Percentiles rank a stretch among this genome's conserved stretches.
These are phyloP conservation scores for Emydomyces testavorans DNA, from an alignment of 2,329 filamentous ascomycete species.

Conservation along the genomic window DNA sequence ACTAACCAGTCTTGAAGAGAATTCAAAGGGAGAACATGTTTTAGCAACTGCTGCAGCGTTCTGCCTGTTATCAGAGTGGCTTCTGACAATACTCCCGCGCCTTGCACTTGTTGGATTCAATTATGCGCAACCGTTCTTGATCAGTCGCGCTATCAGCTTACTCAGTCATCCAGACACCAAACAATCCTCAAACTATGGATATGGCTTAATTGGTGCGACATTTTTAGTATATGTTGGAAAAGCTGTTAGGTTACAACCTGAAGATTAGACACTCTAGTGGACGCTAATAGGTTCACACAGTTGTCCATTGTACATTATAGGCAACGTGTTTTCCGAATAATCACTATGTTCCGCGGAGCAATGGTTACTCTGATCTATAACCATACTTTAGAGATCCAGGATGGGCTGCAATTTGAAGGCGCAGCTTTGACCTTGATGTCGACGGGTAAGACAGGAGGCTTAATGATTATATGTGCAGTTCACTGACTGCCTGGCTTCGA, in stretches of 20 bases:
- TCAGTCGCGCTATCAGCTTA: slow-evolving; percentile 18
- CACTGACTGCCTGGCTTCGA: neutral
- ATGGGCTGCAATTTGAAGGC: no score
- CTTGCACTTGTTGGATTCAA: slow-evolving; percentile 21
- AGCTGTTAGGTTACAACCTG: slow-evolving; percentile 14
- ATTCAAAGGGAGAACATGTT: no score
- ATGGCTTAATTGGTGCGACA: slow-evolving; percentile 21
- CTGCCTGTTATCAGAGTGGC: neutral
- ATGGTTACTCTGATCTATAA: slow-evolving; percentile 10
- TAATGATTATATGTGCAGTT: neutral
- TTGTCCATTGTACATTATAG: slow-evolving; percentile 5
- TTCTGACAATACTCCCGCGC: slow-evolving; percentile 16
- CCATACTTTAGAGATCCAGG: no score
- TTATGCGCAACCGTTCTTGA: slow-evolving; percentile 22
- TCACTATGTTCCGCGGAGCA: slow-evolving; percentile 7
- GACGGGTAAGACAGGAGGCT: neutral
- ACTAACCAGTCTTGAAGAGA: no score
- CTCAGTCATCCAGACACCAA: slow-evolving; percentile 12
- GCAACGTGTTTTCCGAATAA: slow-evolving; percentile 4
- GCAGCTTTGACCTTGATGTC: no score
- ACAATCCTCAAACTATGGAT: slow-evolving; percentile 15
- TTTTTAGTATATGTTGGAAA: slow-evolving; percentile 16
- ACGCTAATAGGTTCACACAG: neutral
- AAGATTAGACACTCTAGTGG: no score
- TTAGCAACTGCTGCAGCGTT: slow-evolving; percentile 6